Conservation (phyloP, 2,329 filamentous ascomycete genomes). For the Botrytis tulipae region DNA sequence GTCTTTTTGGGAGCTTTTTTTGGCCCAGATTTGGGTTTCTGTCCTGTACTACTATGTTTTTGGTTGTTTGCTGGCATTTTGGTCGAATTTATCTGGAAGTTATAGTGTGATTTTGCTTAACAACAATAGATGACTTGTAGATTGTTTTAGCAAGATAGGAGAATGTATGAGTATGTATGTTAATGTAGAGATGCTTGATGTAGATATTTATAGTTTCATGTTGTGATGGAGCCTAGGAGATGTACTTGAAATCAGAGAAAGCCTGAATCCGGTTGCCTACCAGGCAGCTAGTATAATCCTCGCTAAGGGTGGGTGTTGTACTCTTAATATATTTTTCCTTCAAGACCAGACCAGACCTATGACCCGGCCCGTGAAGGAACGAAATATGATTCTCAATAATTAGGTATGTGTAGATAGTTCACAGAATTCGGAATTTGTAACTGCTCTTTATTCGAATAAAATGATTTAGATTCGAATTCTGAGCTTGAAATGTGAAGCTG, state of each 20-base stretch:
- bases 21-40: too few relatives aligned
- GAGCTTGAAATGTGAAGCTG: neutral
- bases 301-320: neutral
- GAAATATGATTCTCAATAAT: neutral
- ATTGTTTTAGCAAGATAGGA: neutral
- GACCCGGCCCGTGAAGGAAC: neutral
- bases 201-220: neutral
- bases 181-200: neutral
- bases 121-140: neutral
- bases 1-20: too few relatives aligned
- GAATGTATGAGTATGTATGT: neutral
- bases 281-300: neutral
- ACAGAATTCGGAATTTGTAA: too few relatives aligned
- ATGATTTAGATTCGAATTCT: neutral
- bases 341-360: neutral
- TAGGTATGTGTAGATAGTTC: too few relatives aligned
- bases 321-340: neutral
- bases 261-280: neutral
- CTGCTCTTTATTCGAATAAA: too few relatives aligned
- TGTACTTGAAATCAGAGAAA: neutral
- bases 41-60: fast-evolving
- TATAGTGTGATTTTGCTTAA: neutral
- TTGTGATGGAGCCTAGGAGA: neutral
- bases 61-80: neutral
- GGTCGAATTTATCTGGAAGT: neutral